Conservation (phyloP, 2,329 filamentous ascomycete genomes). For the Monilinia fructigena region DNA sequence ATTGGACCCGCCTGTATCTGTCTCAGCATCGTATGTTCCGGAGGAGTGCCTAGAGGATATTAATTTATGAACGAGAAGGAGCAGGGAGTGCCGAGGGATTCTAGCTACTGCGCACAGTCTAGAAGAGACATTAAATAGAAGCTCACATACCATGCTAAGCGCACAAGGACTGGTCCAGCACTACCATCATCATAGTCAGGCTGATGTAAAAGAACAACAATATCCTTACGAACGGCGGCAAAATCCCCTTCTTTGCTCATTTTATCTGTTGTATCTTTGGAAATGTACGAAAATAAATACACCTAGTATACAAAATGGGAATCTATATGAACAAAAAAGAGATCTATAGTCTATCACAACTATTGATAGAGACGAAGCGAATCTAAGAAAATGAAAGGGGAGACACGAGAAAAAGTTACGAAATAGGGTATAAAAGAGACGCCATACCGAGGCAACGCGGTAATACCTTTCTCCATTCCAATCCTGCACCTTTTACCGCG, state of each 20-base stretch:
- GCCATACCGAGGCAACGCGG: slow-evolving; percentile 33
- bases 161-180: slow-evolving; percentile 61
- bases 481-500: slow-evolving; percentile 28
- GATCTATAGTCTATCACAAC: slow-evolving; percentile 2
- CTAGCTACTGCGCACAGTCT: not conserved
- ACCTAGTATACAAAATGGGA: not conserved
- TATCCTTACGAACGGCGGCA: slow-evolving; percentile 41
- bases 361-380: not conserved
- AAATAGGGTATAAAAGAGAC: slow-evolving; percentile 22
- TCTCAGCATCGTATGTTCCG: slow-evolving; percentile 58
- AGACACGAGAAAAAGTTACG: slow-evolving; percentile 25
- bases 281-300: not conserved
- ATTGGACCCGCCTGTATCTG: slow-evolving; percentile 62
- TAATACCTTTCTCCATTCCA: slow-evolving; percentile 14
- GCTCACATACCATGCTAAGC: slow-evolving; percentile 56
- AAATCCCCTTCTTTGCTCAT: slow-evolving; percentile 62
- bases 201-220: slow-evolving; percentile 49
- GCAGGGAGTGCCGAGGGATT: not conserved
- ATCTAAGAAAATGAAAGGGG: not conserved
- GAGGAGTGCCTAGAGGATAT: slow-evolving; percentile 53
- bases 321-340: slow-evolving; percentile 17
- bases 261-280: not conserved
- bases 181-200: slow-evolving; percentile 65
- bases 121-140: not conserved
- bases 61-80: slow-evolving; percentile 1